Evolutionary conservation across 2,329 filamentous ascomycete genomes (phyloP), one percentile per base, ranked within the genome.

Genomic region (Sporothrix luriei): DNA sequence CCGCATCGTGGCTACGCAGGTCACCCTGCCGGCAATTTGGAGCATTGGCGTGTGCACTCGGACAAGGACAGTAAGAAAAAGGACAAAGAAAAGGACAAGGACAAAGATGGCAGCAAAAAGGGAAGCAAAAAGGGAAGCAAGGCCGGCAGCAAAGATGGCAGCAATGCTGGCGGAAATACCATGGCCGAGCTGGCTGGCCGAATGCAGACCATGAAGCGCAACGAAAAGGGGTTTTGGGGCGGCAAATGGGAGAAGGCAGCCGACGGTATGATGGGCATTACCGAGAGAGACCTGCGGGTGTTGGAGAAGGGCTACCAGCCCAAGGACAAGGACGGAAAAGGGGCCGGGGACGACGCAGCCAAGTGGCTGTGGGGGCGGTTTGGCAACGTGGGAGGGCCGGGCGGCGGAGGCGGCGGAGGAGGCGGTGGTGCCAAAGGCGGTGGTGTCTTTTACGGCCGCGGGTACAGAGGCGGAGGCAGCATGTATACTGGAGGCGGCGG

Each of bases 1-100:
- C 69, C 55, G 48, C 54, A 68, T 14, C 46, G 19, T 2, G 69
- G 69, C 24, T 70, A 67, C 24, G 21, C 48, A 14, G 55, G 69
- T 19, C 69, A 70, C 24, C 69, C 64, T 1, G 69, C 69, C 24
- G 55, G 69, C 38, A 64, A 68, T 40, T 33, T 70, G n/a, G 69
- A 68, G 38, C 65, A 29, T 38, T 70, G n/a, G n/a, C 65, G 65
- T 4, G 65, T 65, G 19, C 49, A 21, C 40, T n/a, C 48, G 4
- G 48, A 51, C 43, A 48, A 46, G 11, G 55, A 19, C 24, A 33
- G 46, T 24, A 46, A 69, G 19, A 26, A 69, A n/a, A 48, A 52
- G 43, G 43, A 69, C 9, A n/a, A 66, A 40, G 29, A 59, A 0
- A 26, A 59, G 16, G 21, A 43, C 1, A 54, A 55, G 24, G 38